A percentile compares a stretch with the other conserved stretches of the same genome.
Conservation (phyloP, 176 grass and related monocot genomes). For the Tuctoria greenei region DNA sequence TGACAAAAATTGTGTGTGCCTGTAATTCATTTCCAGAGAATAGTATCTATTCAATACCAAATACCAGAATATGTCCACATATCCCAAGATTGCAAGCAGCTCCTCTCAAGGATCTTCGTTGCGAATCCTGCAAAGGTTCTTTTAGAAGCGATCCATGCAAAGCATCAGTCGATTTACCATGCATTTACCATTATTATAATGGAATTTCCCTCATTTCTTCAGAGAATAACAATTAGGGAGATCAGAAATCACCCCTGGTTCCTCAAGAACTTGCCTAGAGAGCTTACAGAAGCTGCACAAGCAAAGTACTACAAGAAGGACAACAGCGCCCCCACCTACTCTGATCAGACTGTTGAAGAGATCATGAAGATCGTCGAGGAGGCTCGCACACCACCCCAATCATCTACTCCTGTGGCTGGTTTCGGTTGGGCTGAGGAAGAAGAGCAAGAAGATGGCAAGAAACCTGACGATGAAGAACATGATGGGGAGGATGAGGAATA, state of each 20-base stretch:
- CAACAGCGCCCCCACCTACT: constrained; percentile 64
- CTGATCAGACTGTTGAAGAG: constrained; percentile 75
- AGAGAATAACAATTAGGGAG: constrained; percentile 97
- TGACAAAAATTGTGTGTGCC: background rate
- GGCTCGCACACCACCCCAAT: constrained; percentile 57
- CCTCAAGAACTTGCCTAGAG: constrained; percentile 92
- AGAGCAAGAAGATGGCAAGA: constrained; percentile 65
- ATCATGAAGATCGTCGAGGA: constrained; percentile 85
- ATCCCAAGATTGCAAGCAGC: constrained; percentile 75
- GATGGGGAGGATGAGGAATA: constrained; percentile 66
- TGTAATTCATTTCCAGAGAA: constrained; percentile 52
- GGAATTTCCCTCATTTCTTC: constrained; percentile 10
- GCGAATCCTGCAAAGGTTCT: constrained; percentile 64
- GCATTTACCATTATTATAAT: constrained; percentile 7
- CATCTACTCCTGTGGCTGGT: constrained; percentile 52
- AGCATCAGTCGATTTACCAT: background rate
- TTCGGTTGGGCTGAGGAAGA: constrained; percentile 79
- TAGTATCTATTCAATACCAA: constrained; percentile 71
- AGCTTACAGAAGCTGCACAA: constrained; percentile 75
- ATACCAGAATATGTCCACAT: constrained; percentile 80
- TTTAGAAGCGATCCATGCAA: background rate
- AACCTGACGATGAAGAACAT: constrained; percentile 48
- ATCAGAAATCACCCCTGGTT: constrained; percentile 99
- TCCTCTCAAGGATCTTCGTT: constrained; percentile 67
- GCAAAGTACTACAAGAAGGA: constrained; percentile 88